Evolutionary conservation across 2,329 filamentous ascomycete genomes (phyloP).

Genomic region (Phyllosticta capitalensis): DNA sequence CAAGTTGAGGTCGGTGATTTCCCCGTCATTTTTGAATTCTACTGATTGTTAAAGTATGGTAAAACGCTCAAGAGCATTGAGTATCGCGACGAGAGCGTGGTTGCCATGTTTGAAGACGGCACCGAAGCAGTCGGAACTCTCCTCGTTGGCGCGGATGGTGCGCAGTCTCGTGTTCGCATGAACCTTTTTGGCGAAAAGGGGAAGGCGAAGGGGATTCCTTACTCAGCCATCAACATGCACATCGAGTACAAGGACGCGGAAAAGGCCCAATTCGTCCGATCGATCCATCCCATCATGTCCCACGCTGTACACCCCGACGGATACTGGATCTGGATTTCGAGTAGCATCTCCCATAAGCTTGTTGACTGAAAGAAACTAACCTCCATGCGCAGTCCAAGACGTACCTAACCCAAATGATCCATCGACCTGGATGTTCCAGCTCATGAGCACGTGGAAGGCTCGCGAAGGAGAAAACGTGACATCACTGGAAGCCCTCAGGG

Average conservation of each 20-base stretch:
- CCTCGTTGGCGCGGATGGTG: slow-evolving; percentile 29
- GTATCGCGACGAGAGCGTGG: slow-evolving; percentile 20
- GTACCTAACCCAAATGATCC: slow-evolving; percentile 24
- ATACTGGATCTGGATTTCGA: slow-evolving; percentile 15
- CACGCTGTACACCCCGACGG: slow-evolving; percentile 24
- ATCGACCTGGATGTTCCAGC: slow-evolving; percentile 27
- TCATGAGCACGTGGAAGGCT: slow-evolving; percentile 22
- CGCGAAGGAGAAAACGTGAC: slow-evolving; percentile 21
- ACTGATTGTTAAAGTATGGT: slow-evolving; percentile 18
- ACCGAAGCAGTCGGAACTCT: slow-evolving; percentile 20
- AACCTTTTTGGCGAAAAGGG: slow-evolving; percentile 20
- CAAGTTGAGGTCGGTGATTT: background rate
- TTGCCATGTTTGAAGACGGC: slow-evolving; percentile 28
- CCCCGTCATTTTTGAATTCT: slow-evolving; percentile 16
- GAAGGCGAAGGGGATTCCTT: slow-evolving; percentile 1
- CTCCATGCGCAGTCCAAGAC: slow-evolving; percentile 18
- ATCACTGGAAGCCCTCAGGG: slow-evolving; percentile 18
- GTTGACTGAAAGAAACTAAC: background rate
- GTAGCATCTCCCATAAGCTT: background rate
- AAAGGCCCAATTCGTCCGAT: slow-evolving; percentile 14
- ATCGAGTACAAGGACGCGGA: slow-evolving; percentile 10
- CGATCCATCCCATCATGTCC: slow-evolving; percentile 21
- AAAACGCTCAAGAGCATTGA: slow-evolving; percentile 30
- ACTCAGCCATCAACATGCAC: slow-evolving; percentile 10
- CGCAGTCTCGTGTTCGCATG: background rate